Conservation (phyloP, 2,329 filamentous ascomycete species). For the Scedosporium apiospermum region DNA sequence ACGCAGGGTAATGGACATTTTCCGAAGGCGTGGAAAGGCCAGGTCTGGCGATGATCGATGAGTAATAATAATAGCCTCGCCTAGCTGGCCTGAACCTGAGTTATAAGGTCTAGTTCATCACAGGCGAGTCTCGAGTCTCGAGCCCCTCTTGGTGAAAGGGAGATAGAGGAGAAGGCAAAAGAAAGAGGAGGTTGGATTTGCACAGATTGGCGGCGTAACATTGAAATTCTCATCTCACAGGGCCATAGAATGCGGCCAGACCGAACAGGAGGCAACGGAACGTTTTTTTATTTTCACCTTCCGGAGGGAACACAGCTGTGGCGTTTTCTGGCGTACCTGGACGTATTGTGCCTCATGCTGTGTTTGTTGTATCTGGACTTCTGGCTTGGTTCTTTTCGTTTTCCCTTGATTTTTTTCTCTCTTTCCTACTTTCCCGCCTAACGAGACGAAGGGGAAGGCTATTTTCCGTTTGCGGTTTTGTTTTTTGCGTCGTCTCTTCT, state of each 20-base stretch:
- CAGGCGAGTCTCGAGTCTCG: not conserved
- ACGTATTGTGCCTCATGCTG: slow-evolving; percentile 5
- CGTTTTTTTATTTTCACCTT: not conserved
- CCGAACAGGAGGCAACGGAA: not conserved
- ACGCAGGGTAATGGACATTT: slow-evolving; percentile 96
- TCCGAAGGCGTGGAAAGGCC: slow-evolving; percentile 75
- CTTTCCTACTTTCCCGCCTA: too few species aligned
- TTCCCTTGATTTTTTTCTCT: not conserved
- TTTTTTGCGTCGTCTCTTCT: not conserved
- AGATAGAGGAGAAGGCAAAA: not conserved
- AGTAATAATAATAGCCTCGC: too few species aligned
- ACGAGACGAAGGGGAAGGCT: too few species aligned
- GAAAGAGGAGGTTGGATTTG: not conserved
- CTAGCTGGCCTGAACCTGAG: not conserved
- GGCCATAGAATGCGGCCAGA: not conserved
- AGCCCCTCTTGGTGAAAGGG: not conserved
- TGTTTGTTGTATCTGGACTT: slow-evolving; percentile 6
- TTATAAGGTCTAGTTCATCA: not conserved
- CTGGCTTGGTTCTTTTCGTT: slow-evolving; percentile 6
- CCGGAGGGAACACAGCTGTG: not conserved
- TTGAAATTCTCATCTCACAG: not conserved
- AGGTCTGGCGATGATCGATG: slow-evolving; percentile 46
- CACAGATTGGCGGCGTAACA: not conserved
- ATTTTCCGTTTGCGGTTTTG: not conserved
- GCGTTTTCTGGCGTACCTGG: not conserved